phyloP scores from a whole-genome alignment of 176 grass and related monocot genomes.

The Paspalum vaginatum region DNA sequence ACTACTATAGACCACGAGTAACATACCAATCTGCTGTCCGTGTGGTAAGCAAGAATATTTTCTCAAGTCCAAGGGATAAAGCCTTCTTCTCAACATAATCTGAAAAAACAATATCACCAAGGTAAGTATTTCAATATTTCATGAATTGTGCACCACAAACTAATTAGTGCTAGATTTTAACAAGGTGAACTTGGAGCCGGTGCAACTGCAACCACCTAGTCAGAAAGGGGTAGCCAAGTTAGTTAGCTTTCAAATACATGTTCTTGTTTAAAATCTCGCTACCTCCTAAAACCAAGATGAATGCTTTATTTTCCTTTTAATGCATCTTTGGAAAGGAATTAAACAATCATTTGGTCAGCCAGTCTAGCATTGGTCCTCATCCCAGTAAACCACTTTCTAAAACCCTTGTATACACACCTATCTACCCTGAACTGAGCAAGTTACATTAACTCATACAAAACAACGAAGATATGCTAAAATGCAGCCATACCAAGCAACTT shows the following conservation, averaged over 20 bases:
- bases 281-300: neutral
- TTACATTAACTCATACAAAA: neutral
- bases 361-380: neutral
- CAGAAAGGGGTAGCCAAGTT: slow-evolving; percentile 11
- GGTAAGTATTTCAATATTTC: slow-evolving; percentile 27
- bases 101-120: slow-evolving; percentile 31
- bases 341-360: neutral
- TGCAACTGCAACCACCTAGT: neutral
- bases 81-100: slow-evolving; percentile 97
- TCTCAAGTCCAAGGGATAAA: slow-evolving; percentile 75
- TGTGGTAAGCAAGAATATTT: slow-evolving; percentile 97
- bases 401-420: neutral
- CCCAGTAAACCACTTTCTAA: slow-evolving; percentile 7
- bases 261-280: neutral
- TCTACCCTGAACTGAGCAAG: neutral
- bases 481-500: slow-evolving; percentile 80
- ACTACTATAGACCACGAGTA: slow-evolving; percentile 25
- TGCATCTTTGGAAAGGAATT: neutral
- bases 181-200: neutral
- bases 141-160: neutral
- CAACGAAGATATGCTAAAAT: neutral
- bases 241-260: neutral
- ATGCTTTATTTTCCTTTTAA: neutral
- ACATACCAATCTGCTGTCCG: slow-evolving; percentile 90
- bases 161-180: neutral